A percentile compares a stretch with the other conserved stretches of the same genome.
phyloP scores from a whole-genome alignment of 345 rosid species.

The Eucalyptus cladocalyx region DNA sequence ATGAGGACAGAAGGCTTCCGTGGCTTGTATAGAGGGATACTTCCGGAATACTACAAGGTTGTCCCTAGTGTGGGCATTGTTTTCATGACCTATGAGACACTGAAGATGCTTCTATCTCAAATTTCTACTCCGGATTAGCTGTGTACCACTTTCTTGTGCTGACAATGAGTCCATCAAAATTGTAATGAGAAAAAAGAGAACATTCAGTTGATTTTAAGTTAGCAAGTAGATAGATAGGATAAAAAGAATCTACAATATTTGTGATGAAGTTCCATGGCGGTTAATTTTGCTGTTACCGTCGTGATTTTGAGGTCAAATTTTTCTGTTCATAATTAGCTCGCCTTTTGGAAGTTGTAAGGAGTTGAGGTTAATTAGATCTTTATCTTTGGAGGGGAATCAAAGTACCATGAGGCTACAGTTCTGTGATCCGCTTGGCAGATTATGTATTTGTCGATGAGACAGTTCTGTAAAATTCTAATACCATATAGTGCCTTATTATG shows the following conservation, averaged over 20 bases:
- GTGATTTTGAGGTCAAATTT: background rate
- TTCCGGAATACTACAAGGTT: conserved; percentile 95
- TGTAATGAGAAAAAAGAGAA: background rate
- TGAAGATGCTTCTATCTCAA: conserved; percentile 42
- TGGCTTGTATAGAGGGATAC: conserved; percentile 87
- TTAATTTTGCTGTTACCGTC: conserved; percentile 38
- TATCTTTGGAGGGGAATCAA: background rate
- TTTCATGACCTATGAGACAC: conserved; percentile 80
- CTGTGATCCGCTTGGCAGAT: background rate
- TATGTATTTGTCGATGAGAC: background rate
- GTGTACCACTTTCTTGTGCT: background rate
- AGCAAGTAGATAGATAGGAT: background rate
- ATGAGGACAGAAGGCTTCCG: conserved; percentile 63
- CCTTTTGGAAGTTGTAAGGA: background rate
- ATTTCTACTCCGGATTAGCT: conserved; percentile 14
- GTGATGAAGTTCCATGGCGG: conserved; percentile 14
- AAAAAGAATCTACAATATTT: background rate
- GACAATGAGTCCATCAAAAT: background rate
- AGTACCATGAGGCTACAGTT: background rate
- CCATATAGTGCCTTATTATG: background rate
- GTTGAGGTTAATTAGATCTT: background rate
- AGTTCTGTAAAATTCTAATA: background rate
- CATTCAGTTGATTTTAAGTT: background rate
- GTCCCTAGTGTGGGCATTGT: conserved; percentile 89
- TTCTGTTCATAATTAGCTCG: conserved; percentile 14